A percentile compares a stretch with the other conserved stretches of the same genome.
Evolutionary conservation across 257 asterid genomes (phyloP).

Genomic region (Buddleja alternifolia): DNA sequence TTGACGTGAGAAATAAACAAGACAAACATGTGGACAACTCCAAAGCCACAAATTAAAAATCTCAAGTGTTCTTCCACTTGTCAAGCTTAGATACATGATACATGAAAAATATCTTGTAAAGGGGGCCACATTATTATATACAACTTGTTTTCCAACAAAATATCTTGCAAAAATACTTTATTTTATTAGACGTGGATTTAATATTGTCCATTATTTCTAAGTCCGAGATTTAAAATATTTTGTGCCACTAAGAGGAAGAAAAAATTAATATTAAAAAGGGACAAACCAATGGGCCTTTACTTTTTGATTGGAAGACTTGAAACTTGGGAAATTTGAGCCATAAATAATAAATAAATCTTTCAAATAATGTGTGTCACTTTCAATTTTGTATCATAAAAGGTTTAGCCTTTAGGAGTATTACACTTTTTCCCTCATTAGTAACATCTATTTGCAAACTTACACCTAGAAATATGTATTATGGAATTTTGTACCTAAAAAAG

Average conservation of each 20-base stretch:
- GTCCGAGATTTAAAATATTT: slow-evolving; percentile 14
- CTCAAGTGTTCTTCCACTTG: slow-evolving; percentile 56
- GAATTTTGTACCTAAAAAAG: neutral
- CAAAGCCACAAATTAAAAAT: slow-evolving; percentile 56
- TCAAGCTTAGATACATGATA: slow-evolving; percentile 45
- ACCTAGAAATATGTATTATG: neutral
- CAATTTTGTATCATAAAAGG: slow-evolving; percentile 1
- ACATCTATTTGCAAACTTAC: neutral
- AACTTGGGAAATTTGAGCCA: slow-evolving; percentile 73
- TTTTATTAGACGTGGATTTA: slow-evolving; percentile 24
- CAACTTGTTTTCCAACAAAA: slow-evolving; percentile 30
- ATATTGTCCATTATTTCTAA: slow-evolving; percentile 32
- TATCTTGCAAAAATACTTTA: slow-evolving; percentile 27
- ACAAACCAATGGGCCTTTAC: slow-evolving; percentile 33
- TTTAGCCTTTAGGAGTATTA: neutral
- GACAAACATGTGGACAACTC: slow-evolving; percentile 43
- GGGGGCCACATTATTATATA: slow-evolving; percentile 34
- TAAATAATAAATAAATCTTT: slow-evolving; percentile 17
- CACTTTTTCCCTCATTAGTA: slow-evolving; percentile 16
- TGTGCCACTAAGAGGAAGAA: slow-evolving; percentile 30
- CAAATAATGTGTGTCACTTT: slow-evolving; percentile 57
- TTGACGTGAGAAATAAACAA: neutral
- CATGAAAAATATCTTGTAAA: slow-evolving; percentile 58
- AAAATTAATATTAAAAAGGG: neutral
- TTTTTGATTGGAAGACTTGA: slow-evolving; percentile 33